Evolutionary conservation across 805 yeast genomes (phyloP).

Genomic region (Kodamaea sagamina): DNA sequence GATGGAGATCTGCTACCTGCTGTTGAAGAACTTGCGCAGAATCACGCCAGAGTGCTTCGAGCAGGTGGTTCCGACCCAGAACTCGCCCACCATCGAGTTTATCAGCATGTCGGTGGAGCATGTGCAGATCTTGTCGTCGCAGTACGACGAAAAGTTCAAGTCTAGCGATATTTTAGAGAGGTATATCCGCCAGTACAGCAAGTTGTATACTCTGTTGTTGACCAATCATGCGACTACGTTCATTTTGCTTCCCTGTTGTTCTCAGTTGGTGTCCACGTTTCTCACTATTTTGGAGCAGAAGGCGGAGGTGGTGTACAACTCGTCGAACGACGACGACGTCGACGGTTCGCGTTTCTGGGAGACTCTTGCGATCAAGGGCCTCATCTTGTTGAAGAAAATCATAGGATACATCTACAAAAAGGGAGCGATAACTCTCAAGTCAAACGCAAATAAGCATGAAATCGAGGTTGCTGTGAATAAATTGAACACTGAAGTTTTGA

Average conservation of each 20-base stretch:
- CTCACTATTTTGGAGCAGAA: slow-evolving; percentile 61
- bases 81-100: slow-evolving; percentile 59
- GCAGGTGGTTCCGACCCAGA: slow-evolving; percentile 58
- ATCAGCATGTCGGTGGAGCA: slow-evolving; percentile 58
- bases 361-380: slow-evolving; percentile 62
- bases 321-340: slow-evolving; percentile 49
- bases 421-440: slow-evolving; percentile 66
- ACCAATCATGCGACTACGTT: slow-evolving; percentile 68
- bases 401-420: slow-evolving; percentile 62
- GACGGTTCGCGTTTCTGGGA: slow-evolving; percentile 62
- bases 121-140: slow-evolving; percentile 51
- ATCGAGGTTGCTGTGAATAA: slow-evolving; percentile 56
- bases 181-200: slow-evolving; percentile 72
- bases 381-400: slow-evolving; percentile 64
- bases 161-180: slow-evolving; percentile 56
- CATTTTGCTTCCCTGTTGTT: slow-evolving; percentile 63
- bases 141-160: slow-evolving; percentile 8
- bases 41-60: slow-evolving; percentile 76
- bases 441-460: slow-evolving; percentile 65
- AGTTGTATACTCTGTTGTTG: slow-evolving; percentile 64
- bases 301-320: slow-evolving; percentile 64
- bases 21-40: slow-evolving; percentile 74
- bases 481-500: slow-evolving; percentile 57
- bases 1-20: slow-evolving; percentile 75
- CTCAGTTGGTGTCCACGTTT: slow-evolving; percentile 60